Conservation (phyloP, 1,139 yeast genomes). For the Blastobotrys ciferrii region DNA sequence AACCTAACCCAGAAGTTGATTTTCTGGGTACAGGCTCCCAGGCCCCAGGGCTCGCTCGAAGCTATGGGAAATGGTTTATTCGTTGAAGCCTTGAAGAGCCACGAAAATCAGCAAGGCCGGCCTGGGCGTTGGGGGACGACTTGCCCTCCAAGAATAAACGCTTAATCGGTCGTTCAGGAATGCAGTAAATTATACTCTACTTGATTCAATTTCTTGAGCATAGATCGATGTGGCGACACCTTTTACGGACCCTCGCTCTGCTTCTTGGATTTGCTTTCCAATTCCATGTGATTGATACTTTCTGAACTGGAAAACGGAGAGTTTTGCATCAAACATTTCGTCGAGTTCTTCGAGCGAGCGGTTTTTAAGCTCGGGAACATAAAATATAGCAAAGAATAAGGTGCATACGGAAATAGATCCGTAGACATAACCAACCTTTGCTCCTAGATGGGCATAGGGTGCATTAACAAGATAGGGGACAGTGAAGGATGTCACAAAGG, state of each 20-base stretch:
- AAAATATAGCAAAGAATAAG: slow-evolving; percentile 5
- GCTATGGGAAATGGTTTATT: too few relatives aligned
- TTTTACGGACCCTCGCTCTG: slow-evolving; percentile 3
- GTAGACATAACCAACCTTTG: slow-evolving; percentile 17
- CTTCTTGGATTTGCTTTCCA: slow-evolving; percentile 5
- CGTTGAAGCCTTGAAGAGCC: too few relatives aligned
- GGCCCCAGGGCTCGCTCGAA: too few relatives aligned
- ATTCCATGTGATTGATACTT: slow-evolving; percentile 12
- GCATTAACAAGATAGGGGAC: slow-evolving; percentile 17
- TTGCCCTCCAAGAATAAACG: too few relatives aligned
- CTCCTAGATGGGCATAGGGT: slow-evolving; percentile 18
- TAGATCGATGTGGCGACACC: neutral
- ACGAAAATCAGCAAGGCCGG: too few relatives aligned
- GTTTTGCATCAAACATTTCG: slow-evolving; percentile 9
- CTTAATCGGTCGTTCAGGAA: too few relatives aligned
- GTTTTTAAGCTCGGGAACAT: slow-evolving; percentile 8
- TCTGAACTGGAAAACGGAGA: slow-evolving; percentile 9
- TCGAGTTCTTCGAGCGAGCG: slow-evolving; percentile 9
- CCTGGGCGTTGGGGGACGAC: too few relatives aligned
- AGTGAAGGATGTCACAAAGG: slow-evolving; percentile 17
- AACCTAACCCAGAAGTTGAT: too few relatives aligned
- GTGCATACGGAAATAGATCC: slow-evolving; percentile 11
- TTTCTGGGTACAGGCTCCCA: too few relatives aligned
- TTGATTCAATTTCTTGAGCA: neutral
- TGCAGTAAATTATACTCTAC: too few relatives aligned